phyloP scores from a whole-genome alignment of 1,284 basidiomycete genomes.

The Bondarzewia mesenterica region DNA sequence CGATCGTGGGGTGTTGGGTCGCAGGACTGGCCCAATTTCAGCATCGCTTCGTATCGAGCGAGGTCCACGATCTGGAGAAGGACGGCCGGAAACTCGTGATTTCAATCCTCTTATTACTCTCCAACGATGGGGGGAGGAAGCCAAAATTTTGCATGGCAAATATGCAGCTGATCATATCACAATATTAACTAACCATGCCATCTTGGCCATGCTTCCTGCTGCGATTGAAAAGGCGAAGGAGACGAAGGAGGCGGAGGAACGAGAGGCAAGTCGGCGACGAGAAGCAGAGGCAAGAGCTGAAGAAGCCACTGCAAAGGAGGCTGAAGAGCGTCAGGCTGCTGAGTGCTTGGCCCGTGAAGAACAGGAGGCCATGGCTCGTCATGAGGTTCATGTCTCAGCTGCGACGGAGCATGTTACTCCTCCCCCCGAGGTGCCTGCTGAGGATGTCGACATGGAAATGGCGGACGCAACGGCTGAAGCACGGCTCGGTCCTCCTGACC shows the following conservation, averaged over 20 bases:
- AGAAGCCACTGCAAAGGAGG: slow-evolving; percentile 14
- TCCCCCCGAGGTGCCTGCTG: not conserved
- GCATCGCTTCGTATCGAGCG: slow-evolving; percentile 57
- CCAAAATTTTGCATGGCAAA: slow-evolving; percentile 72
- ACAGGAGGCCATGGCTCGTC: slow-evolving; percentile 14
- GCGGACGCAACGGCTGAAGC: slow-evolving; percentile 23
- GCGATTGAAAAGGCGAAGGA: slow-evolving; percentile 47
- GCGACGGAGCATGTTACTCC: not conserved
- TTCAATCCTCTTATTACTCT: slow-evolving; percentile 76
- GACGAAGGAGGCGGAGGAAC: slow-evolving; percentile 45
- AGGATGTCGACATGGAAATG: slow-evolving; percentile 28
- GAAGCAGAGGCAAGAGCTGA: slow-evolving; percentile 31
- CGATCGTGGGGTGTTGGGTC: slow-evolving; percentile 39
- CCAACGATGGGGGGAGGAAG: slow-evolving; percentile 90
- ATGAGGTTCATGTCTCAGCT: not conserved
- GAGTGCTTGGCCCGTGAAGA: slow-evolving; percentile 19
- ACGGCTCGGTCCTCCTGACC: slow-evolving; percentile 12
- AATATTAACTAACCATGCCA: slow-evolving; percentile 67
- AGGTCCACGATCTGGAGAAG: slow-evolving; percentile 38
- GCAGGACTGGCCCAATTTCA: slow-evolving; percentile 37
- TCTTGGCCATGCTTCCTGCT: slow-evolving; percentile 75
- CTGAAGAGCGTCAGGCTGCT: slow-evolving; percentile 12
- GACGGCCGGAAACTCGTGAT: slow-evolving; percentile 43
- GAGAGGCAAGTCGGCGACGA: slow-evolving; percentile 23
- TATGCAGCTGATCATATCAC: slow-evolving; percentile 61